phyloP scores from a whole-genome alignment of 2,329 filamentous ascomycete genomes.

The Nothopassalora personata region DNA sequence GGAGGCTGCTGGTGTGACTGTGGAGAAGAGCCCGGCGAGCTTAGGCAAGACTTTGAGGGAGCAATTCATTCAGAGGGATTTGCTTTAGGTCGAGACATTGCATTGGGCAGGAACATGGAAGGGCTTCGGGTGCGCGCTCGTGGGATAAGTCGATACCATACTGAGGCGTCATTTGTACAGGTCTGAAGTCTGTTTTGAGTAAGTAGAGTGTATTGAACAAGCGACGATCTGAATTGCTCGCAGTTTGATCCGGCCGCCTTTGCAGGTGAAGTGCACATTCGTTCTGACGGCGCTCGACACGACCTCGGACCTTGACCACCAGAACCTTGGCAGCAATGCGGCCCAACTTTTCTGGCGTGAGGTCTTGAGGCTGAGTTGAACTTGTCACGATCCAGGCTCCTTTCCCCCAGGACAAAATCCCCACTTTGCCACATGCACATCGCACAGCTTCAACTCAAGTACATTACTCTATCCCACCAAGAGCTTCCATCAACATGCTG shows the following conservation, averaged over 20 bases:
- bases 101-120: background rate
- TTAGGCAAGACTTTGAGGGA: slow-evolving; percentile 91
- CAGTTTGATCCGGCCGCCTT: background rate
- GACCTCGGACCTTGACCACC: too few species aligned
- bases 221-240: background rate
- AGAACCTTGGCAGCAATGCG: too few species aligned
- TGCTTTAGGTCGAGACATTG: slow-evolving; percentile 61
- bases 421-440: too few species aligned
- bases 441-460: too few species aligned
- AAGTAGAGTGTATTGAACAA: slow-evolving; percentile 1
- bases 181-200: slow-evolving; percentile 3
- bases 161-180: slow-evolving; percentile 43
- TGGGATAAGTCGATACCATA: background rate
- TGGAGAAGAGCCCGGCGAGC: slow-evolving; percentile 87
- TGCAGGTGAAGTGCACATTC: too few species aligned
- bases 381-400: too few species aligned
- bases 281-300: too few species aligned
- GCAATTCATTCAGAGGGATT: slow-evolving; percentile 92
- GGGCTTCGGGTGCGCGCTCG: background rate
- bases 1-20: slow-evolving; percentile 86
- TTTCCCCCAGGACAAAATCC: too few species aligned
- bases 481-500: too few species aligned
- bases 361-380: too few species aligned
- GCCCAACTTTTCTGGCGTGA: too few species aligned
- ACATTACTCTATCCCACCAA: too few species aligned